Evolutionary conservation across 73 alveolate species (phyloP), one percentile per base, ranked within the genome.

Genomic region (Paramecium sonneborni): DNA sequence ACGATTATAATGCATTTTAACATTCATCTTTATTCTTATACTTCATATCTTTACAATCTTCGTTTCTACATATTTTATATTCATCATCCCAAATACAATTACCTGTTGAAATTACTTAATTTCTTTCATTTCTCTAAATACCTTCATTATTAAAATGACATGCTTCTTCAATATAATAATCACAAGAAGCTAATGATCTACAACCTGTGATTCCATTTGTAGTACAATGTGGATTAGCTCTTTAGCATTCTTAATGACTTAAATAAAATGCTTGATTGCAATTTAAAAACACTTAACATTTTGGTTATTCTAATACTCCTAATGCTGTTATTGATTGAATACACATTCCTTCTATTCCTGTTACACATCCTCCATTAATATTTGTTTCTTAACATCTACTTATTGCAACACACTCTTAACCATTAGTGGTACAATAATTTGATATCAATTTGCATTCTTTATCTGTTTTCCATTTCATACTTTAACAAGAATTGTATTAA

Each of bases 321-420:
- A 62, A 24, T 3, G 84, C 84, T 12, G 84, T 26, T 6, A 62
- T 44, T 11, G 84, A 62, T 26, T 62, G 26, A 0, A 79, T 46
- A 44, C 90, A 79, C 32, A 41, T 18, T 23, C 90, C 90, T 15
- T 79, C 90, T 14, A 62, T 43, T 23, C 90, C 90, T 23, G 90
- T 79, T 2, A 79, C 15, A 79, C 90, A 79, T 26, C 90, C 90
- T 21, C 90, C 90, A 43, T 21, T 43, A 23, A 20, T 79, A 43
- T 39, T 43, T 1, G 69, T 79, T 1, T 79, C 41, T 43, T 23
- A 18, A 79, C 90, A 79, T 23, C 18, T 79, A 3, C 26, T 79
- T 2, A 79, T 39, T 1, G 76, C 35, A 24, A 79, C 69, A 46
- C 90, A 79, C 18, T 44, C 55, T 0, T 18, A 30, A 24, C 90